Base-by-base conservation (phyloP, 345 rosid genomes). In the Pistacia atlantica region DNA sequence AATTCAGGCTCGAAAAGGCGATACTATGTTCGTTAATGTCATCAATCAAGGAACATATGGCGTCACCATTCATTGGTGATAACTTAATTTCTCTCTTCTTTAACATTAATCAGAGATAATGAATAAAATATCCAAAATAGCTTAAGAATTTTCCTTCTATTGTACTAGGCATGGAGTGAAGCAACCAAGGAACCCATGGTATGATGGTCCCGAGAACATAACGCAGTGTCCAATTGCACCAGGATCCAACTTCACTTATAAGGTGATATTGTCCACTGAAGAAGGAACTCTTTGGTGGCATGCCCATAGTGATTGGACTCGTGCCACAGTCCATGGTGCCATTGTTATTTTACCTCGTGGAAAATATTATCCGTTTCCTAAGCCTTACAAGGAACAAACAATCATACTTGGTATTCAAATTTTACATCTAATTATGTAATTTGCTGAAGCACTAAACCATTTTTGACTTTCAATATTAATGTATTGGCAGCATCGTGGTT, bases 171-270 rank as follows among this genome's bases (percentile, higher is more conserved):
- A 83, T 17, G 86, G 86, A 63, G 83, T 83, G 28, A 83, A 52
- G 60, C 83, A 83, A 56, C 82, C 82, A 3, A 80, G 81, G 62
- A 80, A 77, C 38, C 83, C 83, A 8, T 83, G 86, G 86, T 78
- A 77, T 0, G 86, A 83, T 58, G 86, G 86, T 20, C 85, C 85
- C 0, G 85, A 83, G 51, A 70, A 79, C 52, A 33, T 83, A 8
- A 80, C 86, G 0, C 86, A 83, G 13, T 83, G 86, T 25, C 86
- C 83, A 1, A 83, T 83, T n/a, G 64, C 62, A 1, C 45, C 77
- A 0, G 79, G 79, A 16, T 57, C 76, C 2, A 73, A 42, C 55
- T 83, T 83, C 68, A 82, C 80, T 8, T 80, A 86, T 1, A 63
- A 76, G 67, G 22, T 86, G 22, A 76, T 75, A 8, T 71, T 86